Percentiles rank a stretch among this genome's conserved stretches.
phyloP scores from a whole-genome alignment of 2,329 filamentous ascomycete genomes.

The Apiospora aurea region DNA sequence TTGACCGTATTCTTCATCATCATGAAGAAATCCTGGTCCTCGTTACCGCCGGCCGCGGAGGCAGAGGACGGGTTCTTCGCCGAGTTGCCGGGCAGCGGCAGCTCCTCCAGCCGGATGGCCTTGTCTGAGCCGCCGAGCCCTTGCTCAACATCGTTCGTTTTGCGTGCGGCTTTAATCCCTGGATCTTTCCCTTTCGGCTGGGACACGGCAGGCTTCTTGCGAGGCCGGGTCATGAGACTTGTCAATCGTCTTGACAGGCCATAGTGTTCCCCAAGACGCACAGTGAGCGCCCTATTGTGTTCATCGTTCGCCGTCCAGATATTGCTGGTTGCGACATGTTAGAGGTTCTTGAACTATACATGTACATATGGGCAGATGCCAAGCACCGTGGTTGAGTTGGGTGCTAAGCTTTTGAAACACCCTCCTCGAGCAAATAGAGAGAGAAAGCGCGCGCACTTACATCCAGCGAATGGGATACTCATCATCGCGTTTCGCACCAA shows the following conservation, averaged over 20 bases:
- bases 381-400: not conserved
- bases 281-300: constrained; percentile 61
- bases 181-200: not conserved
- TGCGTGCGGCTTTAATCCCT: not conserved
- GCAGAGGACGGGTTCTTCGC: constrained; percentile 18
- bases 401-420: not conserved
- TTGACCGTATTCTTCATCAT: constrained; percentile 77
- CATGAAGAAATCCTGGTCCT: constrained; percentile 48
- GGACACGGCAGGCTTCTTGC: constrained; percentile 25
- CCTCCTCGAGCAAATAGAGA: not conserved
- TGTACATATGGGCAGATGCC: not conserved
- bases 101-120: not conserved
- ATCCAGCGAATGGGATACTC: constrained; percentile 70
- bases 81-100: not conserved
- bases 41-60: constrained; percentile 24
- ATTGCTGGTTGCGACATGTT: constrained; percentile 54
- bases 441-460: constrained; percentile 47
- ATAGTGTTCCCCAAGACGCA: constrained; percentile 65
- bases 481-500: constrained; percentile 48
- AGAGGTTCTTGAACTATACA: not conserved
- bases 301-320: constrained; percentile 69
- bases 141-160: constrained; percentile 21
- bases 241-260: constrained; percentile 72
- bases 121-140: not conserved
- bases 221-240: constrained; percentile 59